Percentiles rank a stretch among this genome's conserved stretches.
These are phyloP conservation scores for Populus davidiana DNA, from an alignment of 345 rosid genomes.

Conservation along the genomic window DNA sequence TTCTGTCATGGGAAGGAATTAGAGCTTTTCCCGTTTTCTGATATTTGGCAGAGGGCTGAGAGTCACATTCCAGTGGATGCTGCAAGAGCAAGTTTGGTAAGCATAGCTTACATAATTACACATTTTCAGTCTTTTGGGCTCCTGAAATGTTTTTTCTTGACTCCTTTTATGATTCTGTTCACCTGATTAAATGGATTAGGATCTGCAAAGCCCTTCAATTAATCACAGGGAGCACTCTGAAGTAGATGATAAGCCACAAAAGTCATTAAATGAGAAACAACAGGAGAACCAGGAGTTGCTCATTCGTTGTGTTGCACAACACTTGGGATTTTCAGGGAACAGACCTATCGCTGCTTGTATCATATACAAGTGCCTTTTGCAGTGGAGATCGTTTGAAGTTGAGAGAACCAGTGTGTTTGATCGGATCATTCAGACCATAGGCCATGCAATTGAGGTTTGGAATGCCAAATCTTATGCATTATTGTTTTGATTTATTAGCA, in stretches of 20 bases:
- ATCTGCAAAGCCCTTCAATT: slow-evolving; percentile 66
- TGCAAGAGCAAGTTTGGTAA: slow-evolving; percentile 52
- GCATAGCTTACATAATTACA: slow-evolving; percentile 4
- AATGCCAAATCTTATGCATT: slow-evolving; percentile 7
- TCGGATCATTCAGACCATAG: slow-evolving; percentile 87
- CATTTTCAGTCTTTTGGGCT: not conserved
- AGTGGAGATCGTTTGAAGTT: slow-evolving; percentile 97
- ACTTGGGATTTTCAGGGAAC: slow-evolving; percentile 72
- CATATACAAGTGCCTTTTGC: slow-evolving; percentile 87
- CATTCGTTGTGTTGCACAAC: slow-evolving; percentile 87
- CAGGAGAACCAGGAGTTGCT: slow-evolving; percentile 96
- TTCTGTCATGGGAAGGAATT: not conserved
- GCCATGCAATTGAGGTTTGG: slow-evolving; percentile 84
- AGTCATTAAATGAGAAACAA: slow-evolving; percentile 85
- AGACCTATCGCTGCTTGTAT: slow-evolving; percentile 88
- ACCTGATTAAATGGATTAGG: slow-evolving; percentile 42
- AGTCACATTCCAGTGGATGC: slow-evolving; percentile 54
- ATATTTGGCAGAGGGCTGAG: slow-evolving; percentile 64
- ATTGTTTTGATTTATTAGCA: not conserved
- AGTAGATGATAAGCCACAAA: slow-evolving; percentile 83
- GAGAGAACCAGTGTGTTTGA: slow-evolving; percentile 89
- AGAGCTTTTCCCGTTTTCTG: slow-evolving; percentile 17
- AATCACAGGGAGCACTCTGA: slow-evolving; percentile 62
- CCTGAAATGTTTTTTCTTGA: not conserved
- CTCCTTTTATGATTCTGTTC: slow-evolving; percentile 5